Percentiles rank a stretch among this genome's conserved stretches.
These are phyloP conservation scores for Talaromyces sp. DNA, from an alignment of 2,329 filamentous ascomycete genomes.

Conservation along the genomic window DNA sequence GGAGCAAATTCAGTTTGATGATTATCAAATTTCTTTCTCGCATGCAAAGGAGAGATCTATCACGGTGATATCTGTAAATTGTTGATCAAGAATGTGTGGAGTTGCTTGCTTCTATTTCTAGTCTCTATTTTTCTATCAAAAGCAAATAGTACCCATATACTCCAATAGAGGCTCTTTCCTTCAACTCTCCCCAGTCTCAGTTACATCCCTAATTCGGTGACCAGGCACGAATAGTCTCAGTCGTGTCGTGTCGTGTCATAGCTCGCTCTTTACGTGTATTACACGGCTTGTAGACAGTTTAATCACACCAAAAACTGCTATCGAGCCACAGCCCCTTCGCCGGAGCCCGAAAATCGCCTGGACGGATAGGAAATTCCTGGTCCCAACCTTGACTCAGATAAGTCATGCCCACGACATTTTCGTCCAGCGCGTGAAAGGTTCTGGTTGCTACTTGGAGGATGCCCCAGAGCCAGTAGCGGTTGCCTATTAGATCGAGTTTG, in stretches of 20 bases:
- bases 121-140: not conserved
- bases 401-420: not conserved
- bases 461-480: slow-evolving; percentile 1
- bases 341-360: not conserved
- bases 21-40: not conserved
- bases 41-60: not conserved
- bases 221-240: not conserved
- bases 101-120: not conserved
- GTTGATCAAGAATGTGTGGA: too few relatives aligned
- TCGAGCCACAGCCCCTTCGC: not conserved
- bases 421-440: not conserved
- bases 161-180: not conserved
- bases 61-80: too few relatives aligned
- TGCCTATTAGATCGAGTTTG: not conserved
- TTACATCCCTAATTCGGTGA: not conserved
- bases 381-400: slow-evolving; percentile 5
- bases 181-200: not conserved
- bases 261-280: not conserved
- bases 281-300: not conserved
- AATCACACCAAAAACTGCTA: not conserved
- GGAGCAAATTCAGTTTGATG: not conserved
- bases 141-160: not conserved
- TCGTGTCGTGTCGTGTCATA: not conserved
- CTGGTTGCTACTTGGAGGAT: not conserved
- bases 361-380: slow-evolving; percentile 10